Evolutionary conservation across 2,329 filamentous ascomycete species (phyloP).

Genomic region (Septoria petroselini): DNA sequence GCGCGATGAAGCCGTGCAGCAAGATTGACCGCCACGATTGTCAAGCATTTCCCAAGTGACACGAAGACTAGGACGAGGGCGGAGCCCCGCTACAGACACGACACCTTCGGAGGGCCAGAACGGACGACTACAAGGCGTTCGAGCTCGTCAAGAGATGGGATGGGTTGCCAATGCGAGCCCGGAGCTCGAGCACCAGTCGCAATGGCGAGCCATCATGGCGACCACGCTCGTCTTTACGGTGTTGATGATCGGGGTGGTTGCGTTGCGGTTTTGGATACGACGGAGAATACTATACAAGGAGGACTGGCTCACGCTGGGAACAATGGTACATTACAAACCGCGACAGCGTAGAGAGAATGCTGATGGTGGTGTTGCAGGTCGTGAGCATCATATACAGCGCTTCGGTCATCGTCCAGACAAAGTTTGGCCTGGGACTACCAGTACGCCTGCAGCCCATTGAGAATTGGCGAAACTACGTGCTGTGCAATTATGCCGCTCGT

Average conservation of each 20-base stretch:
- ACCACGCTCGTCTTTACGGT: slow-evolving; percentile 16
- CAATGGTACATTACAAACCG: slow-evolving; percentile 11
- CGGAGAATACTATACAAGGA: slow-evolving; percentile 17
- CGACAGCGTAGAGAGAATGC: not conserved
- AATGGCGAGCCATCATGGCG: slow-evolving; percentile 18
- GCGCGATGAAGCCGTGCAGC: slow-evolving; percentile 1
- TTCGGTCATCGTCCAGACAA: slow-evolving; percentile 19
- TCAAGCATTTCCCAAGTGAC: not conserved
- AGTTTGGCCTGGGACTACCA: slow-evolving; percentile 18
- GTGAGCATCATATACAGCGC: slow-evolving; percentile 20
- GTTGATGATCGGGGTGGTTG: slow-evolving; percentile 16
- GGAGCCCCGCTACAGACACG: not conserved
- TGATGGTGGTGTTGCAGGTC: slow-evolving; percentile 4
- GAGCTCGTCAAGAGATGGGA: slow-evolving; percentile 15
- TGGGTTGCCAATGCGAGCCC: slow-evolving; percentile 18
- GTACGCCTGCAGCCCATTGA: slow-evolving; percentile 13
- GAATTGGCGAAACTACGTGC: slow-evolving; percentile 11
- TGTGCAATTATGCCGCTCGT: slow-evolving; percentile 20
- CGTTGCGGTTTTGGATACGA: slow-evolving; percentile 18
- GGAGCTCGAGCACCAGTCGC: slow-evolving; percentile 16
- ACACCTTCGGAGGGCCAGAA: not conserved
- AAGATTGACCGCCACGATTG: not conserved
- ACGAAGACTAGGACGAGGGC: not conserved
- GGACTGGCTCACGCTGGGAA: slow-evolving; percentile 23
- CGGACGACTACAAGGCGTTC: not conserved